phyloP scores from a whole-genome alignment of 1,284 basidiomycete genomes.

The Wallemia ichthyophaga region DNA sequence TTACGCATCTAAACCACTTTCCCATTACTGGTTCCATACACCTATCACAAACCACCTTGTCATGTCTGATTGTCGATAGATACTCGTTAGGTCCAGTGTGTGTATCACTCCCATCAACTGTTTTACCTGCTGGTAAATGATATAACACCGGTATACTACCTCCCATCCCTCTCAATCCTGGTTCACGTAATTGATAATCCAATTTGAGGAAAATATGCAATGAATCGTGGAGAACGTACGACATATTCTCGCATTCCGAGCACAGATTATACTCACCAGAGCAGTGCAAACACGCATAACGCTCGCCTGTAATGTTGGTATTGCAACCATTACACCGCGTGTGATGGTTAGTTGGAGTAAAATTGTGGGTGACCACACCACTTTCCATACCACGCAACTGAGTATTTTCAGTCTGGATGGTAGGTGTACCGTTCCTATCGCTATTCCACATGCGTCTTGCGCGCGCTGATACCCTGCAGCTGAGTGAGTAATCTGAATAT shows the following conservation, averaged over 20 bases:
- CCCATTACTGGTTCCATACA: not conserved
- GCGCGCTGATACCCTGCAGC: not conserved
- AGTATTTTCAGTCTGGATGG: not conserved
- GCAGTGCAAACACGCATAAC: not conserved
- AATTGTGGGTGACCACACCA: not conserved
- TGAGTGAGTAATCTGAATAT: too few species aligned
- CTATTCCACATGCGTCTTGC: not conserved
- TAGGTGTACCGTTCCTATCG: not conserved
- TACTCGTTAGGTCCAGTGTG: not conserved
- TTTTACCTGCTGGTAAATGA: not conserved
- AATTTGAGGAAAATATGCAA: slow-evolving; percentile 1
- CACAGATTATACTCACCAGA: not conserved
- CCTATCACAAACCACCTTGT: not conserved
- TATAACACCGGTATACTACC: not conserved
- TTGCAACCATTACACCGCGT: not conserved
- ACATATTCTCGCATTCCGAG: not conserved
- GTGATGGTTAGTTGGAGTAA: not conserved
- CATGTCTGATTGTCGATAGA: not conserved
- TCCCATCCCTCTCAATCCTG: not conserved
- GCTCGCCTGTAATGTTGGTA: not conserved
- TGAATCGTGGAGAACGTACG: not conserved
- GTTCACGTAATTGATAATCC: not conserved
- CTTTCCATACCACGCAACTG: not conserved
- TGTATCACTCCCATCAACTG: not conserved
- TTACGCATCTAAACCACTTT: not conserved